Conservation (phyloP, 352 stramenopile genomes). For the Pythium grandisporangium region DNA sequence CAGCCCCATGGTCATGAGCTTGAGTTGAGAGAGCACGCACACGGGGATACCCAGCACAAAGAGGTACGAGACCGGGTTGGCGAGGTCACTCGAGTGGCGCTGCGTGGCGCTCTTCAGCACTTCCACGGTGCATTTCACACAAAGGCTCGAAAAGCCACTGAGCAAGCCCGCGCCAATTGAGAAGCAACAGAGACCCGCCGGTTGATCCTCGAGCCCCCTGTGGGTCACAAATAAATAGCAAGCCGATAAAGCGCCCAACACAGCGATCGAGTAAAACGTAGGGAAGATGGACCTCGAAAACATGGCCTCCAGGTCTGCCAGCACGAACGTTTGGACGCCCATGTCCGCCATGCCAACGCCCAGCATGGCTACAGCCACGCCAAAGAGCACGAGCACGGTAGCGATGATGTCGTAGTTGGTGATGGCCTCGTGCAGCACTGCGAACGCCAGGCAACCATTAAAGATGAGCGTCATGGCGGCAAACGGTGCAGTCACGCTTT, state of each 20-base stretch:
- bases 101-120: conserved; percentile 14
- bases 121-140: conserved; percentile 26
- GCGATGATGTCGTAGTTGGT: conserved; percentile 21
- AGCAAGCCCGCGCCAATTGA: conserved; percentile 20
- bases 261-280: conserved; percentile 11
- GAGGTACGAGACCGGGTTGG: conserved; percentile 13
- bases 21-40: conserved; percentile 21
- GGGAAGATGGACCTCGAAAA: conserved; percentile 16
- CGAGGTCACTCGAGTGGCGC: conserved; percentile 12
- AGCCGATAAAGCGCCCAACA: conserved; percentile 8
- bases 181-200: conserved; percentile 16
- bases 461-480: conserved; percentile 29
- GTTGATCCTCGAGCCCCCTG: conserved; percentile 2
- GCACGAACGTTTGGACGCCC: conserved; percentile 8
- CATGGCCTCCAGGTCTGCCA: conserved; percentile 14
- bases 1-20: conserved; percentile 22
- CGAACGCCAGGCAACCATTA: conserved; percentile 20
- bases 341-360: conserved; percentile 16
- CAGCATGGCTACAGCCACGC: conserved; percentile 19
- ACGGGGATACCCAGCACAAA: conserved; percentile 17
- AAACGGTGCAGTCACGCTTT: conserved; percentile 26
- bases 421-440: conserved; percentile 18
- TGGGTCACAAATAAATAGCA: conserved; percentile 10
- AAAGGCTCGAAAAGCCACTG: conserved; percentile 27
- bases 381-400: conserved; percentile 20